phyloP scores from a whole-genome alignment of 495 filamentous ascomycete species.

The Tuber aestivum region DNA sequence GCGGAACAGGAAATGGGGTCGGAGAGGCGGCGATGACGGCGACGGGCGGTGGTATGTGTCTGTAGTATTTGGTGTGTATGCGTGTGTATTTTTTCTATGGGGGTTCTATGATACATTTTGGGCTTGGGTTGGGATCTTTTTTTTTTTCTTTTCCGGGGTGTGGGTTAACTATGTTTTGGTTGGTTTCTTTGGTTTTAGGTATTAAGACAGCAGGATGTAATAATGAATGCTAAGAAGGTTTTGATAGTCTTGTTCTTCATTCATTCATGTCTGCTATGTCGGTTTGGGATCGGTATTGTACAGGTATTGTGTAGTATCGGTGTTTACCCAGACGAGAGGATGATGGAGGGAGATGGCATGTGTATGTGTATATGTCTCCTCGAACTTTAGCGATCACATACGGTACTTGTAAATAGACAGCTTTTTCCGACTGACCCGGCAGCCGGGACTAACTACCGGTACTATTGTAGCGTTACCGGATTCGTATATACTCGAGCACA shows the following conservation, averaged over 20 bases:
- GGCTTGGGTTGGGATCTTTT: background rate
- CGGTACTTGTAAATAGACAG: background rate
- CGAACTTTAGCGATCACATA: background rate
- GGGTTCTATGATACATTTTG: background rate
- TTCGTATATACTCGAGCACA: too few relatives aligned
- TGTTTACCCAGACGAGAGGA: background rate
- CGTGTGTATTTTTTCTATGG: background rate
- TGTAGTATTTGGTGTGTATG: background rate
- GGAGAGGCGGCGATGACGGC: background rate
- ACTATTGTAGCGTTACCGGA: background rate
- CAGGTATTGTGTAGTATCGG: background rate
- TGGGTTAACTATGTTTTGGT: background rate
- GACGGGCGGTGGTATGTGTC: background rate
- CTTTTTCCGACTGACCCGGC: background rate
- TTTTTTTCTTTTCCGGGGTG: background rate
- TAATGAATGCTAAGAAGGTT: slow-evolving; percentile 6
- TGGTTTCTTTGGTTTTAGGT: slow-evolving; percentile 2
- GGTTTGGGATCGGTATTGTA: background rate
- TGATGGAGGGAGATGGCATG: background rate
- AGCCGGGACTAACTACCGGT: background rate
- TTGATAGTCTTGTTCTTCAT: slow-evolving; percentile 1
- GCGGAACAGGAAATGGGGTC: background rate
- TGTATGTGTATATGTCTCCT: background rate
- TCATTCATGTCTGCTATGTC: background rate
- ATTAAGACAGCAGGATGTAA: background rate